A percentile compares a stretch with the other conserved stretches of the same genome.
These are phyloP conservation scores for Hericium alpestre DNA, from an alignment of 768 basidiomycete species.

Conservation along the genomic window DNA sequence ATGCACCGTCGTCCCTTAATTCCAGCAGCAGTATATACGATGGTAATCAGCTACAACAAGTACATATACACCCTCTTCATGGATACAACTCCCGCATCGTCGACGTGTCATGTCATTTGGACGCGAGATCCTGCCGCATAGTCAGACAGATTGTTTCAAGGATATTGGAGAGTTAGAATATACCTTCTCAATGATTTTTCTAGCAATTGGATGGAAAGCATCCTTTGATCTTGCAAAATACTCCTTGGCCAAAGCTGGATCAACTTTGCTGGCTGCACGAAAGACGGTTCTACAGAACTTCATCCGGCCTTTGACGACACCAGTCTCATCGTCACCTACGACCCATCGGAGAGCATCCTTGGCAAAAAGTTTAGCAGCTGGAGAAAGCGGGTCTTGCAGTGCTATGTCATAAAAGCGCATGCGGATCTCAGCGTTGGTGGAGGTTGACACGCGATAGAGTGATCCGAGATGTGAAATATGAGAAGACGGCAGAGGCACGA, in stretches of 20 bases:
- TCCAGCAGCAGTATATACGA: too few relatives aligned
- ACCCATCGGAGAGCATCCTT: conserved; percentile 55
- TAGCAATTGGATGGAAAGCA: conserved; percentile 69
- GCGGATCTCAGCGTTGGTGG: conserved; percentile 68
- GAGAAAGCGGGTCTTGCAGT: conserved; percentile 36
- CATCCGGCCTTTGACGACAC: conserved; percentile 68
- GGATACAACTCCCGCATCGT: too few relatives aligned
- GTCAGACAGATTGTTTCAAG: too few relatives aligned
- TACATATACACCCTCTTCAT: too few relatives aligned
- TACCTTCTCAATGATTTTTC: conserved; percentile 69
- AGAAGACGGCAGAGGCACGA: conserved; percentile 43
- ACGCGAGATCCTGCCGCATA: conserved; percentile 17
- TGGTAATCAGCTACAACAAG: too few relatives aligned
- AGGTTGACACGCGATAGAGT: conserved; percentile 38
- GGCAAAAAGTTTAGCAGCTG: conserved; percentile 42
- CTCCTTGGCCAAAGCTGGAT: conserved; percentile 39
- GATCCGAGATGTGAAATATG: conserved; percentile 52
- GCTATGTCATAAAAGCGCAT: conserved; percentile 70
- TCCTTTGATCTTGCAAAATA: conserved; percentile 37
- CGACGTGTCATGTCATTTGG: background rate
- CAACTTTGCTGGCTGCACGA: conserved; percentile 40
- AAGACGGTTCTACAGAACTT: conserved; percentile 74
- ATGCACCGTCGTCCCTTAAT: too few relatives aligned
- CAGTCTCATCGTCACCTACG: conserved; percentile 45
- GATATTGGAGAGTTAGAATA: background rate